A percentile compares a stretch with the other conserved stretches of the same genome.
phyloP scores from a whole-genome alignment of 73 alveolate genomes.

The Paramecium pentaurelia region DNA sequence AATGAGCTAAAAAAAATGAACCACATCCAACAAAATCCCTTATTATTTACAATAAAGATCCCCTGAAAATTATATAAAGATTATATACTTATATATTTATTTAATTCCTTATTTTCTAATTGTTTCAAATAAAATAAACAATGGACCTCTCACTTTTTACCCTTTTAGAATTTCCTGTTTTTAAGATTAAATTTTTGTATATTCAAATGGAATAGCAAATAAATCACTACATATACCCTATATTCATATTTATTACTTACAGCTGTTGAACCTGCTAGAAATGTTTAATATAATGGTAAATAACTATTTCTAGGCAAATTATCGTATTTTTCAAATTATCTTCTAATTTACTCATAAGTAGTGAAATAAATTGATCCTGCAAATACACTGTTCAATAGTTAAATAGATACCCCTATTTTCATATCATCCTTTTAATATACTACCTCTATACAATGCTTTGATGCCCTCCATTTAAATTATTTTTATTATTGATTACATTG shows the following conservation, averaged over 20 bases:
- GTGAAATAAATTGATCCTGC: constrained; percentile 40
- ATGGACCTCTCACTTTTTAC: background rate
- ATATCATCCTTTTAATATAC: background rate
- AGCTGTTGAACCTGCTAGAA: constrained; percentile 11
- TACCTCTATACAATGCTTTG: constrained; percentile 9
- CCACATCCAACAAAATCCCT: constrained; percentile 13
- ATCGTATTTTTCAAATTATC: background rate
- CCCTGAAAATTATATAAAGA: background rate
- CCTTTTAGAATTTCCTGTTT: background rate
- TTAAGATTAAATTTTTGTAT: background rate
- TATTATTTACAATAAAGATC: background rate
- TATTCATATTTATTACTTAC: background rate
- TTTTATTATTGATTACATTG: background rate
- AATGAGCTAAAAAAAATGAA: background rate
- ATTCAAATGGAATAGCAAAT: constrained; percentile 18
- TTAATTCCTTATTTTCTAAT: background rate
- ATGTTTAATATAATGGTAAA: constrained; percentile 3
- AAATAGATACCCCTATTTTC: constrained; percentile 1
- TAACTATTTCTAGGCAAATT: background rate
- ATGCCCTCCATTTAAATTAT: background rate
- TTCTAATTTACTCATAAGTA: background rate
- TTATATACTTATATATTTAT: background rate
- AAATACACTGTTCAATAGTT: constrained; percentile 19
- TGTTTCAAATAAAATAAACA: background rate
- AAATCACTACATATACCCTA: constrained; percentile 21